Percentiles rank a stretch among this genome's conserved stretches.
Evolutionary conservation across 2,329 filamentous ascomycete species (phyloP).

Genomic region (Trichoderma asperellum): DNA sequence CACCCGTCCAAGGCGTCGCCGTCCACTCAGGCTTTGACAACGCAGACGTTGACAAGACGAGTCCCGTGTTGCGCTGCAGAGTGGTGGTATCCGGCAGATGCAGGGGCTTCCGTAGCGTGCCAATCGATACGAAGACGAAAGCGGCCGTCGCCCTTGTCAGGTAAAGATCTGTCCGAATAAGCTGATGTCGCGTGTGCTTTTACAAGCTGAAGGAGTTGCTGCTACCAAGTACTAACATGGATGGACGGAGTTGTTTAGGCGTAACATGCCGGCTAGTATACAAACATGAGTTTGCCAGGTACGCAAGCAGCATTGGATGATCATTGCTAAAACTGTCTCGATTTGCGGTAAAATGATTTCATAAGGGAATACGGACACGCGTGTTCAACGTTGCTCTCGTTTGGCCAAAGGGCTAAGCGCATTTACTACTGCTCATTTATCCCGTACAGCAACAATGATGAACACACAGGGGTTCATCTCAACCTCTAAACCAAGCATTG

Average conservation of each 20-base stretch:
- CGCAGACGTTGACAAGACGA: constrained; percentile 1
- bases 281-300: not conserved
- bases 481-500: not conserved
- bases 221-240: not conserved
- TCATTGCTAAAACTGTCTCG: not conserved
- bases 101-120: constrained; percentile 13
- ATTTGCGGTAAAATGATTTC: not conserved
- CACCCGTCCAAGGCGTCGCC: not conserved
- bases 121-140: constrained; percentile 6
- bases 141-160: not conserved
- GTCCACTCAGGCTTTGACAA: constrained; percentile 23
- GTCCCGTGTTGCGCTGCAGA: constrained; percentile 16
- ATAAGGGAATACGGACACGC: not conserved
- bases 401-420: not conserved
- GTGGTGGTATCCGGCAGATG: constrained; percentile 9
- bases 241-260: not conserved
- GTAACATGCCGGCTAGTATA: not conserved
- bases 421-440: not conserved
- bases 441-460: not conserved
- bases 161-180: constrained; percentile 7
- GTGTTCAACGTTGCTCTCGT: not conserved
- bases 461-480: not conserved
- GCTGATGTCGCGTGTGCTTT: constrained; percentile 3
- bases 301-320: not conserved
- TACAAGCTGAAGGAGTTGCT: not conserved